Percentiles rank a stretch among this genome's conserved stretches.
phyloP scores from a whole-genome alignment of 352 stramenopile species.

The Pythium vanterpoolii region DNA sequence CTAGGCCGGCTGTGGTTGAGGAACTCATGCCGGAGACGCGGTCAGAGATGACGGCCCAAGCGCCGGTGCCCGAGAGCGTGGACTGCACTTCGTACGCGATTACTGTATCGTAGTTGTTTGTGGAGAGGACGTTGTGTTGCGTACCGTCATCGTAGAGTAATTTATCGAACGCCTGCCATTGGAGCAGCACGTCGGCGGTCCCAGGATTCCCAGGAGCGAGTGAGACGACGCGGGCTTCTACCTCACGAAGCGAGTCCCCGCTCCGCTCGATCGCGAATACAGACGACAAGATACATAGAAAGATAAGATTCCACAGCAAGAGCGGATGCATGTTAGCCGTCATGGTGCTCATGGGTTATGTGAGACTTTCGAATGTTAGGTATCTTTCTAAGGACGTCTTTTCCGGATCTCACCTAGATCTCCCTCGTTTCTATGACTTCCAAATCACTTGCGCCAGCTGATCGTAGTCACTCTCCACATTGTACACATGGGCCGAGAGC shows the following conservation, averaged over 20 bases:
- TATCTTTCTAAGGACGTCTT: background rate
- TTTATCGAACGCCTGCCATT: constrained; percentile 47
- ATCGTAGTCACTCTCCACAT: constrained; percentile 81
- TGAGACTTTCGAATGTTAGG: constrained; percentile 1
- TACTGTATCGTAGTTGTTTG: constrained; percentile 23
- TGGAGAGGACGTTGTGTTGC: constrained; percentile 10
- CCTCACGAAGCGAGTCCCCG: background rate
- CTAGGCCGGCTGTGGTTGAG: background rate
- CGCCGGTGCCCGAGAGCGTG: constrained; percentile 35
- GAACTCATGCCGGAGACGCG: constrained; percentile 30
- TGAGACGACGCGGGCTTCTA: background rate
- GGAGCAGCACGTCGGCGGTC: constrained; percentile 30
- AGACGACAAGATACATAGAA: background rate
- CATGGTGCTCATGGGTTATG: background rate
- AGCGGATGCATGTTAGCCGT: background rate
- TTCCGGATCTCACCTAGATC: background rate
- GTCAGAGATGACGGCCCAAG: constrained; percentile 34
- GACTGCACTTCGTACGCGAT: constrained; percentile 58
- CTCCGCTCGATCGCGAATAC: background rate
- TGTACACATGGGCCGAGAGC: constrained; percentile 93
- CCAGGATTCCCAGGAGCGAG: constrained; percentile 37
- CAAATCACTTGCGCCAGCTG: constrained; percentile 33
- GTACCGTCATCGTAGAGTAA: background rate
- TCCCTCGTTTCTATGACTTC: background rate
- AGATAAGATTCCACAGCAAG: background rate